Conservation (phyloP, 371 early-diverging fungal genomes). For the Lichtheimia hyalospora region DNA sequence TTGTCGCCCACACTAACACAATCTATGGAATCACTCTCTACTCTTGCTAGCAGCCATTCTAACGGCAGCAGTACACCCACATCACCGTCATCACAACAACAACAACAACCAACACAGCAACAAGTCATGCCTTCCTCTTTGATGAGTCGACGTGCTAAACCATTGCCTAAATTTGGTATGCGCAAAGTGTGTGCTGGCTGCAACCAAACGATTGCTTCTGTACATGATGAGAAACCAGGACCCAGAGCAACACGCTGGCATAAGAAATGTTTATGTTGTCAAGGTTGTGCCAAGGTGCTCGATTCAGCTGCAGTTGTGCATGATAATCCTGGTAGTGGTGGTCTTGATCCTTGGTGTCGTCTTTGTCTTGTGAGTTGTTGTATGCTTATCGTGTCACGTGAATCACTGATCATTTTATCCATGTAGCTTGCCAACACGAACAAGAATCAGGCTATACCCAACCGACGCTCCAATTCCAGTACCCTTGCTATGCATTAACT, state of each 20-base stretch:
- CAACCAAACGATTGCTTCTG: slow-evolving; percentile 29
- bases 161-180: slow-evolving; percentile 39
- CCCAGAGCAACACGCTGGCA: slow-evolving; percentile 48
- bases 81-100: not conserved
- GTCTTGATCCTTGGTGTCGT: slow-evolving; percentile 35
- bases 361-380: slow-evolving; percentile 31
- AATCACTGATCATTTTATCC: too few relatives aligned
- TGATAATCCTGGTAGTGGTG: slow-evolving; percentile 16
- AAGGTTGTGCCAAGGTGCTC: slow-evolving; percentile 32
- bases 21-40: slow-evolving; percentile 1
- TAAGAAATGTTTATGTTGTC: slow-evolving; percentile 36
- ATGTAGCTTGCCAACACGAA: too few relatives aligned
- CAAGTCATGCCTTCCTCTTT: slow-evolving; percentile 27
- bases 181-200: slow-evolving; percentile 41
- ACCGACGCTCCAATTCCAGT: too few relatives aligned
- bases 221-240: slow-evolving; percentile 47
- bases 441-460: too few relatives aligned
- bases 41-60: slow-evolving; percentile 1
- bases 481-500: too few relatives aligned
- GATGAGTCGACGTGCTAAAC: slow-evolving; percentile 35
- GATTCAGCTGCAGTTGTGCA: slow-evolving; percentile 42
- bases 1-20: too few relatives aligned
- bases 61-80: slow-evolving; percentile 1
- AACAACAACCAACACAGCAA: slow-evolving; percentile 1
- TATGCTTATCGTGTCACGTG: not conserved